These are phyloP conservation scores for Arachis hypogaea DNA, from an alignment of 306 rosid genomes.

Conservation along the genomic window DNA sequence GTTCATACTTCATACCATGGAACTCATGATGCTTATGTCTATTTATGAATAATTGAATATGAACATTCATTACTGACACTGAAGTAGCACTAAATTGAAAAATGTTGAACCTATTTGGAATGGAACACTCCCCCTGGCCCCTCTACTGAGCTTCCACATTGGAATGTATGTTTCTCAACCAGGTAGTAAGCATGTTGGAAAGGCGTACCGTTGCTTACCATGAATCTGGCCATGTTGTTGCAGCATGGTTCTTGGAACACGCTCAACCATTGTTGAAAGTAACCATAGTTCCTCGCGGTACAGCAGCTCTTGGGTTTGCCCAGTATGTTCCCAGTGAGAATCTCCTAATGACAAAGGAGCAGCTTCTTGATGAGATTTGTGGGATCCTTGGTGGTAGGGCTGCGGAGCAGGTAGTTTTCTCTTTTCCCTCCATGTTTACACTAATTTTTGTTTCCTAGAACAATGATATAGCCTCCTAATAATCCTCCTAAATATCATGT, in stretches of 20 bases:
- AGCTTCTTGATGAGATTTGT: constrained; percentile 90
- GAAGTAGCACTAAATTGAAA: constrained; percentile 1
- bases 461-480: no score
- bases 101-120: constrained; percentile 9
- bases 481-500: no score
- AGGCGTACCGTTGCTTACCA: constrained; percentile 97
- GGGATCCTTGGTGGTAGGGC: constrained; percentile 98
- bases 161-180: constrained; percentile 30
- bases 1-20: no score
- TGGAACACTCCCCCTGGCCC: constrained; percentile 6
- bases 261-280: constrained; percentile 90
- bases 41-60: no score
- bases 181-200: constrained; percentile 90
- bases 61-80: background rate
- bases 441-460: no score
- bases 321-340: constrained; percentile 93
- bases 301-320: constrained; percentile 96
- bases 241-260: constrained; percentile 92
- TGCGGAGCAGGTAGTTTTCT: constrained; percentile 78
- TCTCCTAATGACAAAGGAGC: constrained; percentile 93
- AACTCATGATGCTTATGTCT: background rate
- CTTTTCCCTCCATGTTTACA: background rate
- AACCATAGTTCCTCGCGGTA: constrained; percentile 94
- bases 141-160: background rate
- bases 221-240: constrained; percentile 95